These are phyloP conservation scores for Colletotrichum viniferum DNA, from an alignment of 2,329 filamentous ascomycete genomes.

Conservation along the genomic window DNA sequence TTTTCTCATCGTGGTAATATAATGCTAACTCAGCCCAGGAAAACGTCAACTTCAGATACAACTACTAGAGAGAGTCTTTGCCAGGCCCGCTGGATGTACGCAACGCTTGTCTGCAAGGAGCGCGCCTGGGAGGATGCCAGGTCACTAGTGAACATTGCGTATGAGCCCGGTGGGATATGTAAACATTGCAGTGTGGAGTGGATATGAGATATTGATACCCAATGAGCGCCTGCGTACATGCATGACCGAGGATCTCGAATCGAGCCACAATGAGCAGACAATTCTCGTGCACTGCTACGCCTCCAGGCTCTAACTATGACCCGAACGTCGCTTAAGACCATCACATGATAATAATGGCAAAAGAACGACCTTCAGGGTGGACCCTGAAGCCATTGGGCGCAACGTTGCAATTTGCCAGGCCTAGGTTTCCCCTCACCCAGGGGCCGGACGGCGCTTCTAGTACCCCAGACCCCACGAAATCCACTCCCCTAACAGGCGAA, in stretches of 20 bases:
- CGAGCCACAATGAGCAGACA: background rate
- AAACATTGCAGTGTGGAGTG: background rate
- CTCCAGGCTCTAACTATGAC: background rate
- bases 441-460: background rate
- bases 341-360: background rate
- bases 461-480: background rate
- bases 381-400: background rate
- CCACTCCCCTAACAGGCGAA: background rate
- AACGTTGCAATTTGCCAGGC: background rate
- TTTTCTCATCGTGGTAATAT: conserved; percentile 31
- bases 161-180: background rate
- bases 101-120: background rate
- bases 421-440: background rate
- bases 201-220: background rate
- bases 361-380: background rate
- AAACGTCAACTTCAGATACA: conserved; percentile 12
- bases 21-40: background rate
- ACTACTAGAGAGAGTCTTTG: background rate
- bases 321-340: background rate
- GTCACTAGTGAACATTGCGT: background rate
- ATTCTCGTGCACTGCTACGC: background rate
- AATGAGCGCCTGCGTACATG: background rate
- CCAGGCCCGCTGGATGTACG: accelerated
- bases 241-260: background rate
- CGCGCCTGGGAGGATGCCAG: background rate